Evolutionary conservation across 164 flowering plant genomes (phyloP).

Genomic region (Brasenia schreberi): DNA sequence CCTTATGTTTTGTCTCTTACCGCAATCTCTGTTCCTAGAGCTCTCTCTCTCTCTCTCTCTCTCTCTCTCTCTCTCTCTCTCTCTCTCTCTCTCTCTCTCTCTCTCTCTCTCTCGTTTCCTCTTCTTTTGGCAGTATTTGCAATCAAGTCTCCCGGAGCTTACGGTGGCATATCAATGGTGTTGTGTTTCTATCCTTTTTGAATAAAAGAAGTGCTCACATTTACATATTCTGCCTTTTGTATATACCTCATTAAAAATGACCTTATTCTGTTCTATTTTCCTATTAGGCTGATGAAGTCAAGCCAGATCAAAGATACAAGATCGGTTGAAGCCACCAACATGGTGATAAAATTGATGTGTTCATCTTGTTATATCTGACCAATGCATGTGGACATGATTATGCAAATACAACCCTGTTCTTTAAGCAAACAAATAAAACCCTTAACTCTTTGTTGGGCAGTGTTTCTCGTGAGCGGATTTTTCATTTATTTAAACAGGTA

Average conservation of each 20-base stretch:
- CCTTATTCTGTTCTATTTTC: not conserved
- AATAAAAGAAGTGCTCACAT: not conserved
- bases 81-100: not conserved
- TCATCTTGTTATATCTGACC: not conserved
- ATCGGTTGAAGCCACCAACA: not conserved
- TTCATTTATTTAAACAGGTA: no score
- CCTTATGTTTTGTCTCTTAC: not conserved
- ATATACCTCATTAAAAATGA: not conserved
- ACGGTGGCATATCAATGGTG: not conserved
- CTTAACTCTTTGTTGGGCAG: no score
- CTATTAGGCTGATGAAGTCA: not conserved
- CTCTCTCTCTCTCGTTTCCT: not conserved
- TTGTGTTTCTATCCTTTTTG: not conserved
- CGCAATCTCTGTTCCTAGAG: not conserved
- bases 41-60: not conserved
- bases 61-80: not conserved
- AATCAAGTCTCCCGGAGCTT: not conserved
- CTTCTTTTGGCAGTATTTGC: not conserved
- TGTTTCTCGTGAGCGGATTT: no score
- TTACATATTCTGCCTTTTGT: not conserved
- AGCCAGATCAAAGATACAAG: not conserved
- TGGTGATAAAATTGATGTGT: not conserved
- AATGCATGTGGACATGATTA: not conserved
- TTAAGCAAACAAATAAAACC: no score
- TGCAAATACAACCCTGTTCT: no score